Evolutionary conservation across 2,329 filamentous ascomycete genomes (phyloP).

Genomic region (Ceratocystis smalleyi): DNA sequence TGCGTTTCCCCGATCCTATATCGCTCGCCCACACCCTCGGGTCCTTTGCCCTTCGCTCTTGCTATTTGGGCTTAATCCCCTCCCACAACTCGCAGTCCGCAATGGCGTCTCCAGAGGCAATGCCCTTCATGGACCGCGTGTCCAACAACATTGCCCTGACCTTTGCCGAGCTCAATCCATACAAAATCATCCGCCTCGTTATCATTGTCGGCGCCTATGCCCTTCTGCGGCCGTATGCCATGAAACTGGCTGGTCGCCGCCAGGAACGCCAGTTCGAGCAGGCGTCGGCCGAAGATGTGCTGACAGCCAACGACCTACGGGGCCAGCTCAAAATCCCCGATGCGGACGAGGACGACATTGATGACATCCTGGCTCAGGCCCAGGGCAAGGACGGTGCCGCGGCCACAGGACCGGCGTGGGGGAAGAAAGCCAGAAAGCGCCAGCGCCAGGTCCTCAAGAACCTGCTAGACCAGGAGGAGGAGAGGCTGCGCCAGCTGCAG

Average conservation of each 20-base stretch:
- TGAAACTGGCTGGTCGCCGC: slow-evolving; percentile 48
- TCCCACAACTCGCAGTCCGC: background rate
- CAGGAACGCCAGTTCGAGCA: slow-evolving; percentile 51
- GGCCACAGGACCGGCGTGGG: slow-evolving; percentile 15
- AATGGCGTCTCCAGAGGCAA: slow-evolving; percentile 10
- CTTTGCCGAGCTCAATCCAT: slow-evolving; percentile 35
- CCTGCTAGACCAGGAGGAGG: slow-evolving; percentile 47
- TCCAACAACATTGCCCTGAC: slow-evolving; percentile 34
- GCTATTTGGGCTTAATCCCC: background rate
- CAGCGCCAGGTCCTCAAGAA: slow-evolving; percentile 41
- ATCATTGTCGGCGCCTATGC: slow-evolving; percentile 58
- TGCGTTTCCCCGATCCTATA: background rate
- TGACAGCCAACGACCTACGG: slow-evolving; percentile 50
- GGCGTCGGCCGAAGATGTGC: slow-evolving; percentile 38
- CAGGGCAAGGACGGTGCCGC: slow-evolving; percentile 7
- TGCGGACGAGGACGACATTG: slow-evolving; percentile 33
- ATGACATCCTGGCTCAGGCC: slow-evolving; percentile 5
- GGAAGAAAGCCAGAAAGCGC: slow-evolving; percentile 18
- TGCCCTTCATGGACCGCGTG: slow-evolving; percentile 14
- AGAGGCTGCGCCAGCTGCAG: slow-evolving; percentile 36
- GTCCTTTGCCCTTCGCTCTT: too few species aligned
- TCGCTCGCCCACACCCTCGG: background rate
- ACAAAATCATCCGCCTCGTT: slow-evolving; percentile 52
- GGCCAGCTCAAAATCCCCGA: slow-evolving; percentile 38
- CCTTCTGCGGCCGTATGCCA: slow-evolving; percentile 57